Conservation (phyloP, 116 monocot genomes). For the Phalaenopsis hybrid region DNA sequence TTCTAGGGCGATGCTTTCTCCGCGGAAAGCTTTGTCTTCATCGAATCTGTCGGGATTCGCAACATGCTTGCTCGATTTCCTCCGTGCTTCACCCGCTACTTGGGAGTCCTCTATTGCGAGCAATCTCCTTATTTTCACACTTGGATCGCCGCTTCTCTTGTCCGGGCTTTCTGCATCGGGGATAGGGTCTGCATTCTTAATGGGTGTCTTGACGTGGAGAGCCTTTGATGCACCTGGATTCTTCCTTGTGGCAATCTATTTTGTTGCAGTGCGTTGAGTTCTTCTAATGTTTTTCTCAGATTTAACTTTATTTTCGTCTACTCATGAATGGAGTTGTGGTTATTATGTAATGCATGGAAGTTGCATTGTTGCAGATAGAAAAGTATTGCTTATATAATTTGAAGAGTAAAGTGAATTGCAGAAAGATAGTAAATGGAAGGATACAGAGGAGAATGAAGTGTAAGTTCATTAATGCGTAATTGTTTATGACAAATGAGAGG, state of each 20-base stretch:
- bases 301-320: background rate
- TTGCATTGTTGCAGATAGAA: background rate
- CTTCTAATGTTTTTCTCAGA: background rate
- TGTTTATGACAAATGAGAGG: no score
- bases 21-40: constrained; percentile 17
- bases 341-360: background rate
- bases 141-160: constrained; percentile 70
- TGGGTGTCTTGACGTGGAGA: constrained; percentile 77
- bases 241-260: constrained; percentile 74
- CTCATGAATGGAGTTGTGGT: background rate
- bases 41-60: constrained; percentile 21
- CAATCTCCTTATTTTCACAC: constrained; percentile 61
- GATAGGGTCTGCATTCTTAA: constrained; percentile 57
- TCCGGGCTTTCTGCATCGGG: constrained; percentile 68
- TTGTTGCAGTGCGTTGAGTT: constrained; percentile 42
- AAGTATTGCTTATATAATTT: background rate
- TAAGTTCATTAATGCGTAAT: no score
- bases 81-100: constrained; percentile 58
- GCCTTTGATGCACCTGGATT: constrained; percentile 69
- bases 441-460: no score
- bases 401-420: background rate
- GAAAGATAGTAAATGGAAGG: no score
- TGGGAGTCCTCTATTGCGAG: constrained; percentile 65
- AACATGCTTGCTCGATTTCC: constrained; percentile 28
- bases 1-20: constrained; percentile 11